phyloP scores from a whole-genome alignment of 495 filamentous ascomycete genomes.

The Choiromyces venosus region DNA sequence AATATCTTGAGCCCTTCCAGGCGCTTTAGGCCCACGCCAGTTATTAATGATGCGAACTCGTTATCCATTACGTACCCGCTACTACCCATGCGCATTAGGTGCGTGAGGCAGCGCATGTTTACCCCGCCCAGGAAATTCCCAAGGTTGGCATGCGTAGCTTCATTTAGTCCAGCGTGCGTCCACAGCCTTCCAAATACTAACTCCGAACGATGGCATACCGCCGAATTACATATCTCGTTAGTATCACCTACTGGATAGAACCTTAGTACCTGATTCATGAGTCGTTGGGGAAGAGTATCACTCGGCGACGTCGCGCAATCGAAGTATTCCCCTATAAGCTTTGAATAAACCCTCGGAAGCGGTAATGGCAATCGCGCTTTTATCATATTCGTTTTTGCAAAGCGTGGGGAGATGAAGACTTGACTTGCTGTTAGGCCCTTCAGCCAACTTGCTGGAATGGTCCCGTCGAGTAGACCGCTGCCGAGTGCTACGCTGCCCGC shows the following conservation, averaged over 20 bases:
- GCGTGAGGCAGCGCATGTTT: constrained; percentile 55
- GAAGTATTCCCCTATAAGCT: constrained; percentile 53
- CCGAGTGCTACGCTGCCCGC: constrained; percentile 59
- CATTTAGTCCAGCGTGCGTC: constrained; percentile 60
- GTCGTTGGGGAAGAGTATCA: constrained; percentile 50
- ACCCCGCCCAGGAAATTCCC: constrained; percentile 58
- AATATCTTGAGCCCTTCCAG: constrained; percentile 55
- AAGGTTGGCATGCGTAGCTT: constrained; percentile 58
- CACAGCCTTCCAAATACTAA: constrained; percentile 61
- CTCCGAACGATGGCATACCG: constrained; percentile 55
- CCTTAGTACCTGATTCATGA: constrained; percentile 54
- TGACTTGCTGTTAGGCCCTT: constrained; percentile 58
- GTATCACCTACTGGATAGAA: constrained; percentile 54
- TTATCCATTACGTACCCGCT: constrained; percentile 53
- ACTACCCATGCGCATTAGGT: constrained; percentile 55
- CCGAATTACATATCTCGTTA: constrained; percentile 58
- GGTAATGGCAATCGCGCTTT: constrained; percentile 53
- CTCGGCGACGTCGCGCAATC: constrained; percentile 47
- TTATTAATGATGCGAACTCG: constrained; percentile 45
- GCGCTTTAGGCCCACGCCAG: constrained; percentile 48
- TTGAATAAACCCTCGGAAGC: constrained; percentile 49
- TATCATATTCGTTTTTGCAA: constrained; percentile 53
- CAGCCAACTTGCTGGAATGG: constrained; percentile 55
- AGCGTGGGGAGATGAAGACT: constrained; percentile 63
- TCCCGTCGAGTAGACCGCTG: constrained; percentile 60